A percentile compares a stretch with the other conserved stretches of the same genome.
These are phyloP conservation scores for Parachlorella kessleri DNA, from an alignment of 139 green algal species.

Conservation along the genomic window DNA sequence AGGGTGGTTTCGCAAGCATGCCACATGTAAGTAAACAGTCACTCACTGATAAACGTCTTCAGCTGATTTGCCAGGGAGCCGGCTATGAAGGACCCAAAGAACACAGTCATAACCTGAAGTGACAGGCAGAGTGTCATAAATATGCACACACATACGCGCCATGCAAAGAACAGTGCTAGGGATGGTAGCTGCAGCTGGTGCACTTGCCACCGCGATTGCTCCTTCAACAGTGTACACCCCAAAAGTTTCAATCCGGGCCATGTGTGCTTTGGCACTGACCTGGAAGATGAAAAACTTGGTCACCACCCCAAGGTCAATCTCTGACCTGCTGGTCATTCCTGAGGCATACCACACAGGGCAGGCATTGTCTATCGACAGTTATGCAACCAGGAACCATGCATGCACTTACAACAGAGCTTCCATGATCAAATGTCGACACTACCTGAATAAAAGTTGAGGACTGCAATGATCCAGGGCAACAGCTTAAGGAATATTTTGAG, in stretches of 20 bases:
- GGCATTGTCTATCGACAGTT: not conserved
- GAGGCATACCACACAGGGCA: not conserved
- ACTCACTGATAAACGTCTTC: conserved; percentile 34
- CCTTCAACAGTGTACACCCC: not conserved
- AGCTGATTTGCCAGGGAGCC: conserved; percentile 39
- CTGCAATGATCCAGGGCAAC: conserved; percentile 60
- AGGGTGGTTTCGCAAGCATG: no score
- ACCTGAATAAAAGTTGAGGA: no score
- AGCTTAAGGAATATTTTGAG: conserved; percentile 78
- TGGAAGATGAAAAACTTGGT: conserved; percentile 60
- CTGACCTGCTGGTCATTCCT: conserved; percentile 49
- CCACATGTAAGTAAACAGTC: no score
- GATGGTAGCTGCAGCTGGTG: not conserved
- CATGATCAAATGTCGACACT: conserved; percentile 27
- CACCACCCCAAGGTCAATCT: conserved; percentile 61
- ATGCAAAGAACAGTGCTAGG: not conserved
- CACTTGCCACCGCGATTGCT: not conserved
- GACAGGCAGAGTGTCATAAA: conserved; percentile 18
- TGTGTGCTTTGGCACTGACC: conserved; percentile 6
- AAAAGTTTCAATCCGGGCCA: not conserved
- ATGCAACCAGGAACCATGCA: not conserved
- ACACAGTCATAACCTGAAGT: conserved; percentile 75
- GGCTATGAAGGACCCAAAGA: conserved; percentile 68
- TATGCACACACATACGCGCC: not conserved
- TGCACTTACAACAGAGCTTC: not conserved